Conservation (phyloP, 805 yeast genomes). For the Candida alai region DNA sequence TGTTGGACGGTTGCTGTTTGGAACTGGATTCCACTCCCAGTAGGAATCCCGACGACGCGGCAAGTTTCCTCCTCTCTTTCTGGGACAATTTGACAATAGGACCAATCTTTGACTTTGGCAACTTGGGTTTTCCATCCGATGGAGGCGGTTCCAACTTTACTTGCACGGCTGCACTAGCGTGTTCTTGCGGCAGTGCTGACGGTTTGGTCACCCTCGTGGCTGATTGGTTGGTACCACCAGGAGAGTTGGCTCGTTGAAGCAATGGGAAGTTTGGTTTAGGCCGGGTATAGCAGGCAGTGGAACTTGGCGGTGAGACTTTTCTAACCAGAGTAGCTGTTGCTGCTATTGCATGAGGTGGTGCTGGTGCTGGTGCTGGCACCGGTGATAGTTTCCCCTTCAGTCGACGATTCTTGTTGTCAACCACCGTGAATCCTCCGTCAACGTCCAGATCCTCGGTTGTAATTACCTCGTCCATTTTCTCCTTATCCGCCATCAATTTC, state of each 20-base stretch:
- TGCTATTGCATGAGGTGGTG: not conserved
- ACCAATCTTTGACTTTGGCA: slow-evolving; percentile 27
- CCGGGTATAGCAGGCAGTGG: slow-evolving; percentile 1
- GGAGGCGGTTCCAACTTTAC: not conserved
- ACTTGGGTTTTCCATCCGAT: slow-evolving; percentile 8
- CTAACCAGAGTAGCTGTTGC: too few species aligned
- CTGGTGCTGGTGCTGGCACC: slow-evolving; percentile 10
- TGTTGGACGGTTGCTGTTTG: slow-evolving; percentile 2
- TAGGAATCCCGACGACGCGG: slow-evolving; percentile 11
- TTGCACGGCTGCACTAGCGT: not conserved
- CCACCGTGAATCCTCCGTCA: slow-evolving; percentile 24
- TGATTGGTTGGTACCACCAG: not conserved
- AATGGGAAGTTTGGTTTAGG: not conserved
- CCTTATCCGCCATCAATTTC: slow-evolving; percentile 16
- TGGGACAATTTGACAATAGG: slow-evolving; percentile 50
- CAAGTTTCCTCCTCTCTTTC: slow-evolving; percentile 51
- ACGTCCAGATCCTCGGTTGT: slow-evolving; percentile 16
- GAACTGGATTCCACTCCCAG: not conserved
- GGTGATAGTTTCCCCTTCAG: slow-evolving; percentile 14
- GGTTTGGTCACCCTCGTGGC: too few species aligned
- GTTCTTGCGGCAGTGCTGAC: not conserved
- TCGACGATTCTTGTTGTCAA: slow-evolving; percentile 17
- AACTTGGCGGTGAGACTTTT: not conserved
- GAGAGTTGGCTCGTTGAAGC: slow-evolving; percentile 6
- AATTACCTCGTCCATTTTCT: slow-evolving; percentile 14